Evolutionary conservation across 768 basidiomycete genomes (phyloP), one percentile per base, ranked within the genome.

Genomic region (Kwoniella sp.): DNA sequence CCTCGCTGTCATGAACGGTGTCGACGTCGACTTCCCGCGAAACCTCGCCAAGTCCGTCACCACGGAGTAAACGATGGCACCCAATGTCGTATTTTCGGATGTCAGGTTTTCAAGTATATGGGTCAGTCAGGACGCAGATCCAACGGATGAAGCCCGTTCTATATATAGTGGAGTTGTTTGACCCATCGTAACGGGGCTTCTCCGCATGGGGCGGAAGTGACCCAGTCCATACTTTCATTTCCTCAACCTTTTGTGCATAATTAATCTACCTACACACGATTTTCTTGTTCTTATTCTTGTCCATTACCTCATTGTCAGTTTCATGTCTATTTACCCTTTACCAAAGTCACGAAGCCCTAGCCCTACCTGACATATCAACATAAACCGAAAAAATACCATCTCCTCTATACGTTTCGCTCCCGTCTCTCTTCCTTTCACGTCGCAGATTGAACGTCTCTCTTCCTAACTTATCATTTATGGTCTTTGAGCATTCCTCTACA

Each of bases 1-100:
- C 83, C 83, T 99, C 65, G 95, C 95, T 2, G 88, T 98, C 73
- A 89, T 86, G 83, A 92, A 92, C 78, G 96, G 94, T 30, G 93
- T 91, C 69, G 95, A 98, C 78, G 95, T 98, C 70, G 95, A 99
- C 80, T 96, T 96, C 88, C 95, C 95, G 47, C 85, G 95, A 77
- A 97, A 97, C 84, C 83, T 97, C 88, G 80, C 80, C 69, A 81
- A 81, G 49, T 76, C 74, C 17, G 74, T 76, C 25, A 76, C 74
- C 10, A 73, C 72, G 65, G 74, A 76, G 67, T 76, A 73, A 48
- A 59, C 52, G 33, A 49, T 10, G 40, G 7, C 17, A 6, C 7
- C 33, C 6, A 6, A 19, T 44, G 40, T 44, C 4, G 40, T 44
- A 4, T 10, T 44, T 44, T 4, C 40, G 40, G 40, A 44, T 44